Evolutionary conservation across 257 asterid species (phyloP).

Genomic region (Nicotiana paniculata): DNA sequence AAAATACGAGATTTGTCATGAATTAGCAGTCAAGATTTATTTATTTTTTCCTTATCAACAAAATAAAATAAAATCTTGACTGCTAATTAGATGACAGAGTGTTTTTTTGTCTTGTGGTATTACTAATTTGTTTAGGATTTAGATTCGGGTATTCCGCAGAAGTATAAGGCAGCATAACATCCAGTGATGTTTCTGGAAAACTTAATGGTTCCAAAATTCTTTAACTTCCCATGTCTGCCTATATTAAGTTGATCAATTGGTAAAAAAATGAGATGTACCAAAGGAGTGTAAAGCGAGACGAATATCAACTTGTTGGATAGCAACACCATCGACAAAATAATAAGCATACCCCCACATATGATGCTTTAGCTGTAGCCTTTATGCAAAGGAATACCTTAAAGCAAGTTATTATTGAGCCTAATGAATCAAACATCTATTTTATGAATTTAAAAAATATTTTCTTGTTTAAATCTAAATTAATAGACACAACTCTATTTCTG

Average conservation of each 20-base stretch:
- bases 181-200: no score
- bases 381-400: not conserved
- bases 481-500: not conserved
- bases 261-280: not conserved
- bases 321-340: not conserved
- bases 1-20: not conserved
- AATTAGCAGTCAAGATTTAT: no score
- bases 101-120: not conserved
- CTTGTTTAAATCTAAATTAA: not conserved
- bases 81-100: not conserved
- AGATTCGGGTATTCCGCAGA: no score
- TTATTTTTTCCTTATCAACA: no score
- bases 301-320: not conserved
- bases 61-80: not conserved
- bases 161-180: no score
- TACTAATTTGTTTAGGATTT: no score
- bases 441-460: not conserved
- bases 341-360: not conserved
- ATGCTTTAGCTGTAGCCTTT: not conserved
- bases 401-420: not conserved
- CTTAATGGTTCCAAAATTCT: not conserved
- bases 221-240: not conserved
- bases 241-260: not conserved
- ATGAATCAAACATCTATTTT: not conserved
- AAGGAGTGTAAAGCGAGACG: not conserved